A percentile compares a stretch with the other conserved stretches of the same genome.
These are phyloP conservation scores for Psidium friedrichsthalianum DNA, from an alignment of 345 rosid genomes.

Conservation along the genomic window DNA sequence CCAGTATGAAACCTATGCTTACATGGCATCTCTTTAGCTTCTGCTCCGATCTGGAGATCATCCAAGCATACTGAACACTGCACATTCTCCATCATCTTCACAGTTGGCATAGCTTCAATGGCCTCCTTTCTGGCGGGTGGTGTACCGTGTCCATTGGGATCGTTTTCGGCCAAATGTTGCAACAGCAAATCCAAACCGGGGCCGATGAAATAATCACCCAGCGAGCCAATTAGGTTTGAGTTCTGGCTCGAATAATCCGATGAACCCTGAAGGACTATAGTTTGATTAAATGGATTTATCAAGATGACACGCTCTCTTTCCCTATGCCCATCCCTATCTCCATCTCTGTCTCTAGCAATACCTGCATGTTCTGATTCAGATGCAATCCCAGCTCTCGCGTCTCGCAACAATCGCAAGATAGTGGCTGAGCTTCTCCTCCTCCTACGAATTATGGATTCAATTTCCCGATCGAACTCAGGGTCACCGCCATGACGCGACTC, in stretches of 20 bases:
- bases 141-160: slow-evolving; percentile 65
- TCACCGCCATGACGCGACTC: slow-evolving; percentile 29
- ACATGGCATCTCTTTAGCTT: slow-evolving; percentile 85
- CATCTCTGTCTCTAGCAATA: neutral
- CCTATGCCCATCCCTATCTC: slow-evolving; percentile 4
- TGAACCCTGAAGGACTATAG: slow-evolving; percentile 46
- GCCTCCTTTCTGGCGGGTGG: slow-evolving; percentile 76
- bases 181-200: slow-evolving; percentile 68
- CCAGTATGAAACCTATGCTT: slow-evolving; percentile 72
- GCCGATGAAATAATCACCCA: slow-evolving; percentile 77
- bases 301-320: slow-evolving; percentile 29
- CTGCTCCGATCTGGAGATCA: slow-evolving; percentile 50
- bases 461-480: slow-evolving; percentile 47
- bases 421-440: slow-evolving; percentile 70
- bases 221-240: slow-evolving; percentile 39
- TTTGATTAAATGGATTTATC: slow-evolving; percentile 40
- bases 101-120: slow-evolving; percentile 46
- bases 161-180: slow-evolving; percentile 75
- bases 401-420: slow-evolving; percentile 67
- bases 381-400: slow-evolving; percentile 55
- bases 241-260: slow-evolving; percentile 33
- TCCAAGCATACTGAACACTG: slow-evolving; percentile 86
- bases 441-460: slow-evolving; percentile 48
- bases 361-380: slow-evolving; percentile 42
- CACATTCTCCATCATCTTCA: slow-evolving; percentile 27